A percentile compares a stretch with the other conserved stretches of the same genome.
These are phyloP conservation scores for Kodamaea fungicola DNA, from an alignment of 1,139 yeast genomes.

Conservation along the genomic window DNA sequence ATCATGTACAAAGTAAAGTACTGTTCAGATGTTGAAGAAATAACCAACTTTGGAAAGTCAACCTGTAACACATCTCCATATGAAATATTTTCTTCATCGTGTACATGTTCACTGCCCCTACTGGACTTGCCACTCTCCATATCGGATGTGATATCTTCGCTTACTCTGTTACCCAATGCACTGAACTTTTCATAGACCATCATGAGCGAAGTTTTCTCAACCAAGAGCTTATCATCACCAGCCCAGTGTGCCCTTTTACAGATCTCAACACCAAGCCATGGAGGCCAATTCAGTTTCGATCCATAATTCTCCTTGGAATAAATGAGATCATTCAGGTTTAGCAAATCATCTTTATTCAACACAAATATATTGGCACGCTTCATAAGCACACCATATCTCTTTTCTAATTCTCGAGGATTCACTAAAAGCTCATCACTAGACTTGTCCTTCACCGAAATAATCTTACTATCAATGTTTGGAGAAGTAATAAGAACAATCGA, in stretches of 20 bases:
- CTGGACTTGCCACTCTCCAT: slow-evolving; percentile 4
- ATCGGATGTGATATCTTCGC: slow-evolving; percentile 5
- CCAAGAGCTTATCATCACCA: slow-evolving; percentile 33
- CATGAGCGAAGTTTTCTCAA: slow-evolving; percentile 39
- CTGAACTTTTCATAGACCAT: slow-evolving; percentile 30
- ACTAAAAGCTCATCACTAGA: slow-evolving; percentile 18
- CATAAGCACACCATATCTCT: slow-evolving; percentile 36
- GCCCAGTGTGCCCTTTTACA: slow-evolving; percentile 38
- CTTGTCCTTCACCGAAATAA: slow-evolving; percentile 33
- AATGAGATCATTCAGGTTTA: slow-evolving; percentile 16
- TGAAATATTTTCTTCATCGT: slow-evolving; percentile 4
- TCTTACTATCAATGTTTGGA: slow-evolving; percentile 38
- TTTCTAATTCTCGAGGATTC: slow-evolving; percentile 29
- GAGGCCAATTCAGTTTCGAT: slow-evolving; percentile 41
- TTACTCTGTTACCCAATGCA: slow-evolving; percentile 20
- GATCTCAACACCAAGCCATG: slow-evolving; percentile 46
- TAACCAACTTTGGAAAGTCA: slow-evolving; percentile 40
- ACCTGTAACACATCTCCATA: slow-evolving; percentile 23
- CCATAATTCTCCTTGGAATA: slow-evolving; percentile 35
- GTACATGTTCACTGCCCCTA: slow-evolving; percentile 2
- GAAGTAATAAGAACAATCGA: slow-evolving; percentile 50
- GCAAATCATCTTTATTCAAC: slow-evolving; percentile 26
- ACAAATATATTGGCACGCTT: slow-evolving; percentile 41
- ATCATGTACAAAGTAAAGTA: slow-evolving; percentile 39
- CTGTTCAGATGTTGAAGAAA: slow-evolving; percentile 42